Percentiles rank a stretch among this genome's conserved stretches.
Evolutionary conservation across 805 yeast species (phyloP).

Genomic region (Candida khao-thaluensis): DNA sequence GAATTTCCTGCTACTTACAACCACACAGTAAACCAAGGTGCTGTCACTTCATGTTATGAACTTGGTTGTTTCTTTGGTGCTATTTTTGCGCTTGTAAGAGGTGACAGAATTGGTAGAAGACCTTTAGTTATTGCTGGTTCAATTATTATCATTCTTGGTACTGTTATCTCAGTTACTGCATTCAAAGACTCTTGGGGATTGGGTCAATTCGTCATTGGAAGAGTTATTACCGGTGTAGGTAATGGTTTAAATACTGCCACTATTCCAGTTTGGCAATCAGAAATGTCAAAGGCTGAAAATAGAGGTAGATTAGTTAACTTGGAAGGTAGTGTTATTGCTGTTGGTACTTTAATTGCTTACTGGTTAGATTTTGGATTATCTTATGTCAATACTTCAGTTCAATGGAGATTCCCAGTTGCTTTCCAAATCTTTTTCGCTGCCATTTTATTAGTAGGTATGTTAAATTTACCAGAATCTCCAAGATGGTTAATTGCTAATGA

Average conservation of each 20-base stretch:
- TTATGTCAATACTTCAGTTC: conserved; percentile 48
- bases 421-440: conserved; percentile 64
- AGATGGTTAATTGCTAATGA: conserved; percentile 63
- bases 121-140: conserved; percentile 39
- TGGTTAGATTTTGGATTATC: conserved; percentile 68
- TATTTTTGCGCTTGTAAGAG: conserved; percentile 36
- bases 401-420: conserved; percentile 48
- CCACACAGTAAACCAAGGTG: conserved; percentile 57
- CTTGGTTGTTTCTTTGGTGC: conserved; percentile 55
- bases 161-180: conserved; percentile 38
- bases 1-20: conserved; percentile 40
- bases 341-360: conserved; percentile 67
- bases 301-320: conserved; percentile 40
- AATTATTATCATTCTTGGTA: conserved; percentile 40
- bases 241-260: conserved; percentile 44
- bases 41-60: conserved; percentile 65
- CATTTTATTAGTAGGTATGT: conserved; percentile 37
- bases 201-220: conserved; percentile 68
- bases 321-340: conserved; percentile 58
- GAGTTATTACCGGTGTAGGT: conserved; percentile 49
- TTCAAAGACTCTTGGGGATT: conserved; percentile 47
- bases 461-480: conserved; percentile 66
- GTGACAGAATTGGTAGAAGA: conserved; percentile 44
- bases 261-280: conserved; percentile 48
- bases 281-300: conserved; percentile 43